Evolutionary conservation across 2,329 filamentous ascomycete species (phyloP).

Genomic region (Penicillium occitanis): DNA sequence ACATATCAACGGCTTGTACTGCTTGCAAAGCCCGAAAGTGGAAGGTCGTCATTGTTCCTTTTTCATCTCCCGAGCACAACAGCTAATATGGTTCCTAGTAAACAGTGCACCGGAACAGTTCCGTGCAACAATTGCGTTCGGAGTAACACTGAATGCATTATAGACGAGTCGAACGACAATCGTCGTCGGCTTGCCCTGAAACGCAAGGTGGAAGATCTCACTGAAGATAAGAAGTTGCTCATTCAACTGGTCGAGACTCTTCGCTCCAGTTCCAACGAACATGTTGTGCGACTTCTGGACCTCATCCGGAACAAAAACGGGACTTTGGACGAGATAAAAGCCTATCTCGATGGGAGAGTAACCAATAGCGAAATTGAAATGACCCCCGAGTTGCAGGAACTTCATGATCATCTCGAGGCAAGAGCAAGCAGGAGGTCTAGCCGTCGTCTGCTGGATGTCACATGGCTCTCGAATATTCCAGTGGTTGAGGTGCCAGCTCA

Average conservation of each 20-base stretch:
- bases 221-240: conserved; percentile 27
- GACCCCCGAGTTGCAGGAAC: conserved; percentile 16
- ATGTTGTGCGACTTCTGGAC: conserved; percentile 17
- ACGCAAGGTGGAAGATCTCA: conserved; percentile 28
- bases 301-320: conserved; percentile 14
- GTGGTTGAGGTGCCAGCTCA: conserved; percentile 18
- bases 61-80: not conserved
- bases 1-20: conserved; percentile 20
- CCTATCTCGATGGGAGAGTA: conserved; percentile 10
- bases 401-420: conserved; percentile 11
- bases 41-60: conserved; percentile 12
- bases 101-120: conserved; percentile 31
- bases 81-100: conserved; percentile 30
- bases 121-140: conserved; percentile 28
- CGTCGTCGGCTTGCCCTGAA: conserved; percentile 28
- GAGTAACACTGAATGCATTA: conserved; percentile 26
- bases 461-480: conserved; percentile 20
- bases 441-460: conserved; percentile 20
- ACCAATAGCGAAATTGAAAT: conserved; percentile 11
- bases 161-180: conserved; percentile 28
- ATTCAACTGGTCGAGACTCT: conserved; percentile 26
- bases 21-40: conserved; percentile 20
- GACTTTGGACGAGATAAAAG: conserved; percentile 15
- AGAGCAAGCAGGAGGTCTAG: conserved; percentile 8
- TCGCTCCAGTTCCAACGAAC: conserved; percentile 22